A percentile compares a stretch with the other conserved stretches of the same genome.
These are phyloP conservation scores for Cladosporium oxysporum DNA, from an alignment of 2,329 filamentous ascomycete species.

Conservation along the genomic window DNA sequence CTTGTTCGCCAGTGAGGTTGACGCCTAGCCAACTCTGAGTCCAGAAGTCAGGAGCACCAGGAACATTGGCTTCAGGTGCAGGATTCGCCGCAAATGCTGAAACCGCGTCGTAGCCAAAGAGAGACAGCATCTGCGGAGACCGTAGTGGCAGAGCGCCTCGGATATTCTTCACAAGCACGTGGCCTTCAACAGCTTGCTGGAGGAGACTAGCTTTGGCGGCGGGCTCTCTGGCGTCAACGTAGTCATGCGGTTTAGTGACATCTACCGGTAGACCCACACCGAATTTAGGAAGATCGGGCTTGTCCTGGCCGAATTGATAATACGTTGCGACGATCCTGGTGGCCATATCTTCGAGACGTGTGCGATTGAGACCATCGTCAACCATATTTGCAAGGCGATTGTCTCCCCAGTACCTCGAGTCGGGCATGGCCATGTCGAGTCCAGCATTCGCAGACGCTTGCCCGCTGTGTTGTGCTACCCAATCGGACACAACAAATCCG, in stretches of 20 bases:
- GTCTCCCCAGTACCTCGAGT: slow-evolving; percentile 35
- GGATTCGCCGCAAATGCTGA: slow-evolving; percentile 35
- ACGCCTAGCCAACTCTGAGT: slow-evolving; percentile 30
- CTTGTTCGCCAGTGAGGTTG: slow-evolving; percentile 21
- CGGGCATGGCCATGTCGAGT: slow-evolving; percentile 71
- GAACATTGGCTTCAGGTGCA: slow-evolving; percentile 16
- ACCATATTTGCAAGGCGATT: slow-evolving; percentile 57
- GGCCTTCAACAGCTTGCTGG: slow-evolving; percentile 62
- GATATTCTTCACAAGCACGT: slow-evolving; percentile 65
- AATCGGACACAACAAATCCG: slow-evolving; percentile 71
- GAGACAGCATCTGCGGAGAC: slow-evolving; percentile 52
- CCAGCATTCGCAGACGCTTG: slow-evolving; percentile 63
- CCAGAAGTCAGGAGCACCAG: slow-evolving; percentile 18
- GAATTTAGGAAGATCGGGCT: slow-evolving; percentile 41
- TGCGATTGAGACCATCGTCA: slow-evolving; percentile 59
- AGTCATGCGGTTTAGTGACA: slow-evolving; percentile 52
- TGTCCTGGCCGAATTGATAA: slow-evolving; percentile 57
- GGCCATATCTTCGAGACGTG: slow-evolving; percentile 64
- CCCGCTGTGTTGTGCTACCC: slow-evolving; percentile 63
- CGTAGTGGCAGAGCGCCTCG: slow-evolving; percentile 58
- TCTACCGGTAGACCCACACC: slow-evolving; percentile 56
- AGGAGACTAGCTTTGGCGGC: slow-evolving; percentile 52
- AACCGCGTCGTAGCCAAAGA: slow-evolving; percentile 63
- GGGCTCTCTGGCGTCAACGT: slow-evolving; percentile 58
- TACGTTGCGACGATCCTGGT: slow-evolving; percentile 54